phyloP scores from a whole-genome alignment of 2,329 filamentous ascomycete genomes.

The Coniochaeta hoffmannii region DNA sequence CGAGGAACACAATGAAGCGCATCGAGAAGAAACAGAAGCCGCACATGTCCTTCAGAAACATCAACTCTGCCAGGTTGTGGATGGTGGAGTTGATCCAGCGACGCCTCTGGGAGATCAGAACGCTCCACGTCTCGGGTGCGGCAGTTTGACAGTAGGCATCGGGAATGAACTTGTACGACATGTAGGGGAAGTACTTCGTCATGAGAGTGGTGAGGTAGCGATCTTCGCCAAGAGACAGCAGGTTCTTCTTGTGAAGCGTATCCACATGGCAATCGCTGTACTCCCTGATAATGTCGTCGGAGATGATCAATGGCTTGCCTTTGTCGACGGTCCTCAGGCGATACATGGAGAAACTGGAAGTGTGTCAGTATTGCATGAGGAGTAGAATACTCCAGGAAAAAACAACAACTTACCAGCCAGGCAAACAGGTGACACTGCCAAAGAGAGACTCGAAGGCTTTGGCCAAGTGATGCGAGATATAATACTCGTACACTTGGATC shows the following conservation, averaged over 20 bases:
- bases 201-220: conserved; percentile 94
- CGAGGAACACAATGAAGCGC: conserved; percentile 92
- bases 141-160: conserved; percentile 92
- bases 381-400: background rate
- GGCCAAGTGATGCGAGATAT: conserved; percentile 92
- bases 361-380: conserved; percentile 25
- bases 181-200: conserved; percentile 93
- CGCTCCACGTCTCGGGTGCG: conserved; percentile 88
- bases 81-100: conserved; percentile 99
- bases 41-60: conserved; percentile 87
- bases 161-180: conserved; percentile 93
- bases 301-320: conserved; percentile 89
- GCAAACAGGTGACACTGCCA: conserved; percentile 95
- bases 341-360: conserved; percentile 92
- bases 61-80: conserved; percentile 88
- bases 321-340: conserved; percentile 89
- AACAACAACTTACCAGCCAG: conserved; percentile 73
- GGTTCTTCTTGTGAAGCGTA: conserved; percentile 94
- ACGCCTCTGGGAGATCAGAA: conserved; percentile 93
- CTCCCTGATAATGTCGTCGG: conserved; percentile 78
- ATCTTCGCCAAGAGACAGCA: conserved; percentile 91
- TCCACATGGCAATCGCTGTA: conserved; percentile 87
- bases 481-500: conserved; percentile 99
- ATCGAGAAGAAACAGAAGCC: conserved; percentile 99
- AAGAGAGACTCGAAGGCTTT: conserved; percentile 98